A percentile compares a stretch with the other conserved stretches of the same genome.
Evolutionary conservation across 768 basidiomycete species (phyloP).

Genomic region (Podaxis sp.): DNA sequence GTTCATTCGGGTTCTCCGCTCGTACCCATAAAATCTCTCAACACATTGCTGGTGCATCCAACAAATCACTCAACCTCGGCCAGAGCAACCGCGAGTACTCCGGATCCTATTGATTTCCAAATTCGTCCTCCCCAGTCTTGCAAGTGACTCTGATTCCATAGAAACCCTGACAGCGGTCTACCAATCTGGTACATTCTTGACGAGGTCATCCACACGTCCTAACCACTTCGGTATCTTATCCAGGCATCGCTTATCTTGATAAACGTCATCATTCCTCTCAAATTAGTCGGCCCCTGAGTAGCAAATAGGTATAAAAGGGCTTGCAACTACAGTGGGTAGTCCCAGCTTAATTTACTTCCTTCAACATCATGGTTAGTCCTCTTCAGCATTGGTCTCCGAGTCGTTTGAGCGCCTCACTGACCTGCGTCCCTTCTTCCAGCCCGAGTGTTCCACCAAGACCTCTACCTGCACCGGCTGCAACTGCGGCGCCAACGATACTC

Average conservation of each 20-base stretch:
- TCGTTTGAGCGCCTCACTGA: not conserved
- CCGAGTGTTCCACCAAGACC: constrained; percentile 23
- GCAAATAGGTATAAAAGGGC: not conserved
- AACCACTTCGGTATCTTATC: not conserved
- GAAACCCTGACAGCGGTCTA: not conserved
- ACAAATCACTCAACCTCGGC: not conserved
- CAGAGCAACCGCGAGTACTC: not conserved
- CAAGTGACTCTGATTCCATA: not conserved
- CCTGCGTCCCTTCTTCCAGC: constrained; percentile 2
- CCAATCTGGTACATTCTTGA: not conserved
- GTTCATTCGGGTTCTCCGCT: not conserved
- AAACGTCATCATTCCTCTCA: not conserved
- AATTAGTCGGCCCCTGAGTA: not conserved
- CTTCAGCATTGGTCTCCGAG: not conserved
- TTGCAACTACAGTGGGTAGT: not conserved
- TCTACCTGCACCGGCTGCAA: constrained; percentile 16
- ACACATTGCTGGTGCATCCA: not conserved
- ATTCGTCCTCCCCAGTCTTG: not conserved
- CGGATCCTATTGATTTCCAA: not conserved
- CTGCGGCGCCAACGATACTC: constrained; percentile 29
- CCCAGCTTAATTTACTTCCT: not conserved
- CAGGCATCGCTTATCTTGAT: not conserved
- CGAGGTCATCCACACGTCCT: not conserved
- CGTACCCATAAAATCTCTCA: not conserved
- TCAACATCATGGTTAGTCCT: constrained; percentile 3